Conservation (phyloP, 2,329 filamentous ascomycete species). For the Fusarium nanum region DNA sequence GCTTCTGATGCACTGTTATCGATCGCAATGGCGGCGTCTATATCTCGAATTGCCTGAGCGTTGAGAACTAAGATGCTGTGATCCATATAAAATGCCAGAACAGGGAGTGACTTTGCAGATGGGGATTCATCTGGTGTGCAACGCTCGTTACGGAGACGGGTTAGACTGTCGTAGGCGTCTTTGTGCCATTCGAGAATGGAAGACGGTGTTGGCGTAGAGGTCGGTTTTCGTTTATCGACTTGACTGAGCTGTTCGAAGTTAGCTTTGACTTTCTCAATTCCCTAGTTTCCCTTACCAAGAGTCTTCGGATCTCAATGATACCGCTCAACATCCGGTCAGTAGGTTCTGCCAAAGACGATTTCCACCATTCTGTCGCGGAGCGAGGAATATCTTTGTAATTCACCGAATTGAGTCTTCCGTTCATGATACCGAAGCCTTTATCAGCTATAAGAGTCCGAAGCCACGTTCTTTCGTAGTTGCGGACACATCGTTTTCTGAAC, state of each 20-base stretch:
- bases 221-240: conserved; percentile 10
- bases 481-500: neutral
- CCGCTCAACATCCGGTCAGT: conserved; percentile 17
- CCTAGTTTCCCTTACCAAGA: conserved; percentile 3
- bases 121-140: neutral
- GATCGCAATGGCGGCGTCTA: neutral
- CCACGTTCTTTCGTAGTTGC: conserved; percentile 21
- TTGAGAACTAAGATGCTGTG: conserved; percentile 10
- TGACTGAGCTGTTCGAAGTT: neutral
- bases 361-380: conserved; percentile 17
- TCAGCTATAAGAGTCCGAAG: conserved; percentile 9
- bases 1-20: neutral
- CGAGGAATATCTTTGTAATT: conserved; percentile 14
- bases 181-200: conserved; percentile 17
- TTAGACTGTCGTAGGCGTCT: neutral
- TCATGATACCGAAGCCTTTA: conserved; percentile 16
- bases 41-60: conserved; percentile 2
- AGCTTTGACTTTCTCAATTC: neutral
- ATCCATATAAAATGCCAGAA: conserved; percentile 12
- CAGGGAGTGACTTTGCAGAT: conserved; percentile 3
- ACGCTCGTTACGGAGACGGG: conserved; percentile 2
- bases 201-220: neutral
- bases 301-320: neutral
- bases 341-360: conserved; percentile 3
- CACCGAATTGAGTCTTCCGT: conserved; percentile 8